A percentile compares a stretch with the other conserved stretches of the same genome.
Conservation (phyloP, 2,329 filamentous ascomycete genomes). For the Xylaria sp. region DNA sequence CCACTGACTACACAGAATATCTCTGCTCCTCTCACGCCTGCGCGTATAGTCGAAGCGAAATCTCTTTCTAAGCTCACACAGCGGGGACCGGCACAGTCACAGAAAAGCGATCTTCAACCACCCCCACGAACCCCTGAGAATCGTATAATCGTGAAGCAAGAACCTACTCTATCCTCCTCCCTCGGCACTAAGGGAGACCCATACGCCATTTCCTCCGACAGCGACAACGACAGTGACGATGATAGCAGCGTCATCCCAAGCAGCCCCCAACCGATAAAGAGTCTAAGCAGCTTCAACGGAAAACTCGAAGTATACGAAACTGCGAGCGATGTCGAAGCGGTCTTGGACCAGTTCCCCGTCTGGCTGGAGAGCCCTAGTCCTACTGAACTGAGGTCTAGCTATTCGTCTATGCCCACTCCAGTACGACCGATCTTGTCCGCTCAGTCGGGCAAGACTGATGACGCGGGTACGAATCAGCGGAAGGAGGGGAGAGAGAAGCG, state of each 20-base stretch:
- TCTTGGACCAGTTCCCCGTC: conserved; percentile 19
- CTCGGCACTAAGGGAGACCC: conserved; percentile 37
- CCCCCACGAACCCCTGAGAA: conserved; percentile 17
- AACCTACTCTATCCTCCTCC: not conserved
- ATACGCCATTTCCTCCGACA: conserved; percentile 43
- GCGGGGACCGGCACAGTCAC: not conserved
- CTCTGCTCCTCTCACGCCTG: not conserved
- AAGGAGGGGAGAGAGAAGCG: conserved; percentile 1
- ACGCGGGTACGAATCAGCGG: not conserved
- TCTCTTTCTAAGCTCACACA: not conserved
- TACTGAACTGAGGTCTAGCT: not conserved
- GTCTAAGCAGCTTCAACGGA: conserved; percentile 15
- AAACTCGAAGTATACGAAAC: conserved; percentile 13
- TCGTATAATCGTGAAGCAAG: not conserved
- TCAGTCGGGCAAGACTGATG: not conserved
- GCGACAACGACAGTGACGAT: conserved; percentile 27
- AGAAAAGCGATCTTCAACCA: not conserved
- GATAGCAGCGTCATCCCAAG: not conserved
- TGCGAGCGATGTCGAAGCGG: conserved; percentile 29
- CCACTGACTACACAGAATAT: not conserved
- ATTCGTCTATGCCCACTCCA: not conserved
- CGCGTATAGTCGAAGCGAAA: not conserved
- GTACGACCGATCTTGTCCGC: not conserved
- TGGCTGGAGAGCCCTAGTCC: conserved; percentile 19
- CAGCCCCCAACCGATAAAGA: not conserved